Percentiles rank a stretch among this genome's conserved stretches.
Evolutionary conservation across 345 rosid species (phyloP).

Genomic region (Eucalyptus melliodora): DNA sequence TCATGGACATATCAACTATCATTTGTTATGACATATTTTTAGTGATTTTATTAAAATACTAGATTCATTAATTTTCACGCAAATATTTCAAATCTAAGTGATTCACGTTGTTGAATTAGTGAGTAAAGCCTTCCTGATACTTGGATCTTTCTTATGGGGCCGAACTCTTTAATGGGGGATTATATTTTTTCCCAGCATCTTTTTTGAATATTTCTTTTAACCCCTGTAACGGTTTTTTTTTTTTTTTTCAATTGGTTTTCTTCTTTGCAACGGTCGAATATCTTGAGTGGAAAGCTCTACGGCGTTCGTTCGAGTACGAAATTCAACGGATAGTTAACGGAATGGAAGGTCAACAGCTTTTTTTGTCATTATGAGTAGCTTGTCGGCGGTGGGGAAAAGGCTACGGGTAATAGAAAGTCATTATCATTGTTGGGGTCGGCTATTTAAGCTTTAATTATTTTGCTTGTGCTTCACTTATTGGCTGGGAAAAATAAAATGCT

Average conservation of each 20-base stretch:
- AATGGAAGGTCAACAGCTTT: neutral
- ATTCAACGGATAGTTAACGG: neutral
- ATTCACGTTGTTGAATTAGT: fast-evolving
- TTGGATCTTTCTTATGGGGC: neutral
- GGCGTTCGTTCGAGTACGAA: neutral
- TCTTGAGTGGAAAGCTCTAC: neutral
- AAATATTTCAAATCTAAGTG: neutral
- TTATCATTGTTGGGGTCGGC: neutral
- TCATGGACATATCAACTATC: neutral
- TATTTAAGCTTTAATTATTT: neutral
- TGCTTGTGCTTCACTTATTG: neutral
- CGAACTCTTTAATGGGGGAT: neutral
- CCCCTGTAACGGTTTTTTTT: neutral
- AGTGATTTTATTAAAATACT: neutral
- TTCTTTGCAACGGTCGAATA: neutral
- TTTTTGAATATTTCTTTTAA: neutral
- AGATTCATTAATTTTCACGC: neutral
- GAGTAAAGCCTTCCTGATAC: neutral
- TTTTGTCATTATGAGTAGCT: neutral
- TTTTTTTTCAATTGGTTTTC: neutral
- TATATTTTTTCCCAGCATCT: neutral
- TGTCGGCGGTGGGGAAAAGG: neutral
- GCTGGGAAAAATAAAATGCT: neutral
- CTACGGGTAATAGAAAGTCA: neutral
- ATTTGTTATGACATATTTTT: fast-evolving